phyloP scores from a whole-genome alignment of 495 filamentous ascomycete species.

The Penicillium lividum region DNA sequence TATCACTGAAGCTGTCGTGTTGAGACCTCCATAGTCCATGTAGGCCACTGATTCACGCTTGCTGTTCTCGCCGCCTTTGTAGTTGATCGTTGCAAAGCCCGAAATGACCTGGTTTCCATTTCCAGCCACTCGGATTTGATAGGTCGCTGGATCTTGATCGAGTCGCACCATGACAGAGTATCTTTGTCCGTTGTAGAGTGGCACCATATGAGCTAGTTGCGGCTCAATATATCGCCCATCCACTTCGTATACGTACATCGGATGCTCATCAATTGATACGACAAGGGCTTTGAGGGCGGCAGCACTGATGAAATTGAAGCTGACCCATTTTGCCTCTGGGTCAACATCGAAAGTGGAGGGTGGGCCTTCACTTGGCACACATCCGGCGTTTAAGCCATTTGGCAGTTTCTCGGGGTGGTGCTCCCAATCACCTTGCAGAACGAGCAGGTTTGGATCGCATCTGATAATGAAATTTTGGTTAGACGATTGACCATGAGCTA shows the following conservation, averaged over 20 bases:
- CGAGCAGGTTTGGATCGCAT: conserved; percentile 27
- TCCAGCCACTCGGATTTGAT: conserved; percentile 36
- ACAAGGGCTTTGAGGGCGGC: conserved; percentile 35
- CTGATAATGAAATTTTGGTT: not conserved
- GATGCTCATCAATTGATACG: conserved; percentile 47
- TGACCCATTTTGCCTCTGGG: conserved; percentile 40
- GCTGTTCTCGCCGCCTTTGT: conserved; percentile 23
- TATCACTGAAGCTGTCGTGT: conserved; percentile 32
- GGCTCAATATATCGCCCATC: conserved; percentile 43
- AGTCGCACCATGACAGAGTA: conserved; percentile 41
- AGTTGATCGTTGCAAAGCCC: conserved; percentile 31
- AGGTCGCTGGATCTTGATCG: conserved; percentile 32
- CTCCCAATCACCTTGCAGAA: conserved; percentile 22
- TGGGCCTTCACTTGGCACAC: conserved; percentile 36
- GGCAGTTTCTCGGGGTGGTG: conserved; percentile 38
- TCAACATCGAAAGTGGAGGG: conserved; percentile 37
- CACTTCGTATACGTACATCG: conserved; percentile 44
- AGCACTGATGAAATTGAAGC: conserved; percentile 50
- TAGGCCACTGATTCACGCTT: conserved; percentile 29
- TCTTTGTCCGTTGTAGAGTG: conserved; percentile 34
- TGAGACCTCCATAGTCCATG: conserved; percentile 40
- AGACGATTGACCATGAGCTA: not conserved
- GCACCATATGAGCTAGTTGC: conserved; percentile 27
- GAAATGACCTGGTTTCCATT: conserved; percentile 37
- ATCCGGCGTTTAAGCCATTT: conserved; percentile 31